Base-by-base conservation (phyloP, 306 rosid genomes). In the Citrullus amarus region DNA sequence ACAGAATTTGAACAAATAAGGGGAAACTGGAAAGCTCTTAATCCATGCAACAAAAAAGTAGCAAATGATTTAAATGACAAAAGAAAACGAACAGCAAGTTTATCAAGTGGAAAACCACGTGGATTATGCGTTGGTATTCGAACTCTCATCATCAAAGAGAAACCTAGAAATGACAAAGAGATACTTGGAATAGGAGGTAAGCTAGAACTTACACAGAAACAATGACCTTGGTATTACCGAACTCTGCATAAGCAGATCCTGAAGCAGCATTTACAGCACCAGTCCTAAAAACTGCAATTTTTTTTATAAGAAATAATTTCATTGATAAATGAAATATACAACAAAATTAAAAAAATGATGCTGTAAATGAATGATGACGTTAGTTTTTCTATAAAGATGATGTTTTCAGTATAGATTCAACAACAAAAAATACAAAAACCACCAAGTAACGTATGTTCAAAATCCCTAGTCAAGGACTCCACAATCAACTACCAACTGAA, bases 241-340 rank as follows among this genome's bases (percentile, higher is more conserved):
- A 85, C 85, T 95, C 97, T 6, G 97, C 97, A 81, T 95, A 95
- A 14, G 99, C 99, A 72, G 99, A 95, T 84, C 97, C 99, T 6
- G 97, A 84, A 44, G 99, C 99, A 69, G 97, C 88, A 86, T 89
- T 92, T 79, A 95, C 97, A 83, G 99, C 99, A 81, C 93, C 91
- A 54, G 92, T 92, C 91, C 93, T 91, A 85, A 95, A 92, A 90
- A 95, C 99, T 95, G 86, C 82, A 82, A 67, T 25, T 25, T 25
- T 25, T 25, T 25, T 25, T 25, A 25, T 25, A 25, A 25, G 1
- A 25, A 25, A 25, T 25, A 25, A 25, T 25, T 25, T 25, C 28
- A 25, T 25, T 25, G 28, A 25, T 25, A 25, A 25, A 25, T 25
- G 28, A 25, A 25, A 25, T 25, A 25, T 25, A 25, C 28, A 25